A percentile compares a stretch with the other conserved stretches of the same genome.
These are phyloP conservation scores for Aspergillus niger DNA, from an alignment of 2,329 filamentous ascomycete species.

Conservation along the genomic window DNA sequence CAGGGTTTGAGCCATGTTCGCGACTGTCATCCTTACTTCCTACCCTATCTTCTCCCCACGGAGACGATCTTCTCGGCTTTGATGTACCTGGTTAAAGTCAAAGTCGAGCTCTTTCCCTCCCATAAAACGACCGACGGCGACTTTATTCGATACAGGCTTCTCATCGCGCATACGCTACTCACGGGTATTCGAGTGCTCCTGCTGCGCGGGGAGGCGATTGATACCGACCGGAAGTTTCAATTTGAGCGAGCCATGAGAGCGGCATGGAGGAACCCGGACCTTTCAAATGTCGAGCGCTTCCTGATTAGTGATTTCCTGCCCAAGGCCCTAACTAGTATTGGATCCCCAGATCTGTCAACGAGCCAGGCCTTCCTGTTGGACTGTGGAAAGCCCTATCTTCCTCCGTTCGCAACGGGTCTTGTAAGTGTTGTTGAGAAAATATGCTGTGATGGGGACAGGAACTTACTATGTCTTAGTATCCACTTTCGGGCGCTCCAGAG, in stretches of 20 bases:
- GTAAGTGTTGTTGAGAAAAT: slow-evolving; percentile 21
- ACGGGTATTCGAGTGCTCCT: slow-evolving; percentile 38
- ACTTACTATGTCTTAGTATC: slow-evolving; percentile 30
- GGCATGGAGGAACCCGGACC: slow-evolving; percentile 37
- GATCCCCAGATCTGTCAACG: slow-evolving; percentile 15
- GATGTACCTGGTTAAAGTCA: slow-evolving; percentile 38
- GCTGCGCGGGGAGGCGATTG: slow-evolving; percentile 31
- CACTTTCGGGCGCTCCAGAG: slow-evolving; percentile 32
- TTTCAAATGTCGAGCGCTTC: slow-evolving; percentile 35
- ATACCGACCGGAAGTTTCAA: slow-evolving; percentile 29
- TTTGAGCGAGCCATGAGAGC: slow-evolving; percentile 34
- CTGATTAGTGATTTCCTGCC: slow-evolving; percentile 35
- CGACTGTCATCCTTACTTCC: slow-evolving; percentile 34
- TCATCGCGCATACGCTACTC: slow-evolving; percentile 32
- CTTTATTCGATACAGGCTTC: slow-evolving; percentile 21
- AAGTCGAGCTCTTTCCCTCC: slow-evolving; percentile 33
- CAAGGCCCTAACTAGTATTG: slow-evolving; percentile 31
- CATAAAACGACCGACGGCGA: slow-evolving; percentile 27
- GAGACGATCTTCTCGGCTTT: slow-evolving; percentile 37
- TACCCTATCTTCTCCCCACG: slow-evolving; percentile 33
- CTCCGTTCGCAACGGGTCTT: slow-evolving; percentile 33
- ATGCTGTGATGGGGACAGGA: not conserved
- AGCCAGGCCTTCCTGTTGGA: slow-evolving; percentile 11
- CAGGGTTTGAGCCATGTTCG: slow-evolving; percentile 29
- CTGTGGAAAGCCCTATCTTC: slow-evolving; percentile 26